phyloP scores from a whole-genome alignment of 345 rosid species.

The Stellera chamaejasme region DNA sequence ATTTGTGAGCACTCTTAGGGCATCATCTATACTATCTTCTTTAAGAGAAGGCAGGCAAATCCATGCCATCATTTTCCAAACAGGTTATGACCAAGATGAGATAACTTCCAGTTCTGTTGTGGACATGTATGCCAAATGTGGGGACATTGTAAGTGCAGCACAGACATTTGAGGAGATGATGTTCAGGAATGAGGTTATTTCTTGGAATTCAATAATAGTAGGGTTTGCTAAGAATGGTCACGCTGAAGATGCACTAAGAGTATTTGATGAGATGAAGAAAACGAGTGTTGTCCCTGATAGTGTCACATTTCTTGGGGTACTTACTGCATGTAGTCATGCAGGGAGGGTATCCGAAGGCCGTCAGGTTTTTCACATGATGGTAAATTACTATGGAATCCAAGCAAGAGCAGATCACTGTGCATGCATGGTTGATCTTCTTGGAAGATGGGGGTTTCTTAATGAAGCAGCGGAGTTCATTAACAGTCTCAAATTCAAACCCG shows the following conservation, averaged over 20 bases:
- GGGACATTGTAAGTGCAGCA: slow-evolving; percentile 57
- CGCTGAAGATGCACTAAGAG: slow-evolving; percentile 70
- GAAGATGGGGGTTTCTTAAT: slow-evolving; percentile 79
- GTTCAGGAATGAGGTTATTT: slow-evolving; percentile 38
- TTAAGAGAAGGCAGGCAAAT: slow-evolving; percentile 54
- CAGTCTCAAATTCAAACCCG: slow-evolving; percentile 45
- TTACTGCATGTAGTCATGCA: slow-evolving; percentile 93
- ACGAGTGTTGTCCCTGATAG: slow-evolving; percentile 58
- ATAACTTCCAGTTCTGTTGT: slow-evolving; percentile 62
- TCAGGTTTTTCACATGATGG: slow-evolving; percentile 56
- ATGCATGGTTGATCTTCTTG: slow-evolving; percentile 92
- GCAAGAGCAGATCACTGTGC: slow-evolving; percentile 80
- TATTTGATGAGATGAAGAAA: slow-evolving; percentile 57
- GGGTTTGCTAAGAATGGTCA: slow-evolving; percentile 86
- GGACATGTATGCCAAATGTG: slow-evolving; percentile 98
- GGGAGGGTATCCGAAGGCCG: slow-evolving; percentile 74
- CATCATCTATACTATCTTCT: slow-evolving; percentile 64
- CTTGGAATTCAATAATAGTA: slow-evolving; percentile 93
- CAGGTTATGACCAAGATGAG: slow-evolving; percentile 69
- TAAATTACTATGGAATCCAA: slow-evolving; percentile 41
- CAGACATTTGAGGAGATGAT: slow-evolving; percentile 61
- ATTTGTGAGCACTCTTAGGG: slow-evolving; percentile 76
- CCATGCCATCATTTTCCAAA: slow-evolving; percentile 60
- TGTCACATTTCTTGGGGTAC: slow-evolving; percentile 84
- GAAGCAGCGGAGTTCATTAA: slow-evolving; percentile 74